Percentiles rank a stretch among this genome's conserved stretches.
Conservation (phyloP, 1,284 basidiomycete genomes). For the Schizophyllum commune region DNA sequence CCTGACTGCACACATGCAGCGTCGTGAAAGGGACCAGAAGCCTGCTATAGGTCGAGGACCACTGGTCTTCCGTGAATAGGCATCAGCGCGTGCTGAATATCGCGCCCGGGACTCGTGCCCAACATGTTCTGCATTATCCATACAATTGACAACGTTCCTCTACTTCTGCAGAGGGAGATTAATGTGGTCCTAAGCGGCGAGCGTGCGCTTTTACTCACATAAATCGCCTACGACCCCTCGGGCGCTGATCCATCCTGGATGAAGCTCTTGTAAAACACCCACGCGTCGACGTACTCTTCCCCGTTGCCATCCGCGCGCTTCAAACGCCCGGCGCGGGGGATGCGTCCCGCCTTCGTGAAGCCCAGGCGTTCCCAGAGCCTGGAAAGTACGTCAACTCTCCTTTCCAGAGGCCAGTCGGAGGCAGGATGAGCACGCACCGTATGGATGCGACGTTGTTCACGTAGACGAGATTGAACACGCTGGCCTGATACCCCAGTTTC, state of each 20-base stretch:
- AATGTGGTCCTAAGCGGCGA: too few species aligned
- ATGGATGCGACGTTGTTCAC: slow-evolving; percentile 71
- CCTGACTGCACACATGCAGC: too few species aligned
- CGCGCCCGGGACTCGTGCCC: background rate
- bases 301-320: slow-evolving; percentile 54
- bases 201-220: background rate
- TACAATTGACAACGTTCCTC: background rate
- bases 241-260: slow-evolving; percentile 9
- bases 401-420: slow-evolving; percentile 10
- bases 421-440: slow-evolving; percentile 30
- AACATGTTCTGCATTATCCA: background rate
- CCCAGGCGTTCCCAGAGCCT: slow-evolving; percentile 84
- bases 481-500: slow-evolving; percentile 73
- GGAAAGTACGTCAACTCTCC: slow-evolving; percentile 15
- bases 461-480: slow-evolving; percentile 93
- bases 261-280: slow-evolving; percentile 81
- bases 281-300: slow-evolving; percentile 87
- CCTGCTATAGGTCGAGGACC: too few species aligned
- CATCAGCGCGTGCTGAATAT: background rate
- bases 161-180: too few species aligned
- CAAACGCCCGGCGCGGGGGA: slow-evolving; percentile 81
- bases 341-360: slow-evolving; percentile 76
- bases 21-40: too few species aligned
- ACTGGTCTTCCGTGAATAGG: too few species aligned
- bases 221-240: background rate